phyloP scores from a whole-genome alignment of 139 green algal species.

The Chlorella sp. region DNA sequence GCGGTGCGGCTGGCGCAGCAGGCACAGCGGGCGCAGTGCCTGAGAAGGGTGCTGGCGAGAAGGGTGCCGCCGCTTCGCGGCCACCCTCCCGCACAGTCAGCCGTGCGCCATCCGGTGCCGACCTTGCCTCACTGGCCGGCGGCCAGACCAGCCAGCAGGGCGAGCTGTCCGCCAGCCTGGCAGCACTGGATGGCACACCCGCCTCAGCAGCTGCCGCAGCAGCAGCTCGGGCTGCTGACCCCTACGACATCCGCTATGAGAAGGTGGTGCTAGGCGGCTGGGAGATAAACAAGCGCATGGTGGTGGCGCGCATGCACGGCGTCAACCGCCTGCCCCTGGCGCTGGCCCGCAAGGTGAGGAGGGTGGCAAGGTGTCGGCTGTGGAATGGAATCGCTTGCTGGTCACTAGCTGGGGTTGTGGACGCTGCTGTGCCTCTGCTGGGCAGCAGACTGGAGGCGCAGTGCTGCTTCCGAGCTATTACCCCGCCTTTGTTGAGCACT shows the following conservation, averaged over 20 bases:
- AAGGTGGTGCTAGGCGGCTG: slow-evolving; percentile 25
- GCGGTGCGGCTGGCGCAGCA: background rate
- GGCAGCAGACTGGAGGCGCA: no score
- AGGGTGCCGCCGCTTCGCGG: background rate
- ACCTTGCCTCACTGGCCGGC: slow-evolving; percentile 8
- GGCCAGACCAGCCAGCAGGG: background rate
- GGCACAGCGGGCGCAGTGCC: background rate
- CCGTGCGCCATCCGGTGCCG: slow-evolving; percentile 10
- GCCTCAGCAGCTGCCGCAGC: background rate
- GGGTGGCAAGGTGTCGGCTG: no score
- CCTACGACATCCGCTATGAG: slow-evolving; percentile 42
- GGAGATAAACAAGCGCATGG: slow-evolving; percentile 35
- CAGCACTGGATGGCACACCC: background rate
- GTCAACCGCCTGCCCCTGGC: slow-evolving; percentile 43
- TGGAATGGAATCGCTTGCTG: no score
- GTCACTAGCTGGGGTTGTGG: no score
- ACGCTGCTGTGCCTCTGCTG: no score
- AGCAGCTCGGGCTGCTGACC: slow-evolving; percentile 8
- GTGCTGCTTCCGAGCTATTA: no score
- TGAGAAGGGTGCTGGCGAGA: background rate
- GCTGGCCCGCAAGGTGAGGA: slow-evolving; percentile 33
- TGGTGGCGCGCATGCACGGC: slow-evolving; percentile 13
- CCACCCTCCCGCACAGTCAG: slow-evolving; percentile 18
- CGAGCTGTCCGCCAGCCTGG: slow-evolving; percentile 12
- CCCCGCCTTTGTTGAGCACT: no score